phyloP scores from a whole-genome alignment of 306 rosid genomes.

The Carpinus viminea region DNA sequence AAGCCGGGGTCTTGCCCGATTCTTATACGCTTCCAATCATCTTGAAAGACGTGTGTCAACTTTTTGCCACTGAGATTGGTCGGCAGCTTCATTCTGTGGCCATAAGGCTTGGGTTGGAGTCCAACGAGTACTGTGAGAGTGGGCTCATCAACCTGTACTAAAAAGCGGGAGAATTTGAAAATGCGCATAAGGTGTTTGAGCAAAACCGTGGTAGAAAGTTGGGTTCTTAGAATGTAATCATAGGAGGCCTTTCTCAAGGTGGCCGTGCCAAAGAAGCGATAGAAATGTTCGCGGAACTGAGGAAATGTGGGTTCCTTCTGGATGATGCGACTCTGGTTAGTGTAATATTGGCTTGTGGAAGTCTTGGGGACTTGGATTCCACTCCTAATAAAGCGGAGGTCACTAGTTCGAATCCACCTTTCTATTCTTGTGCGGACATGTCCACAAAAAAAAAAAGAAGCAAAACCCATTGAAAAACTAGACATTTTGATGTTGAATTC shows the following conservation, averaged over 20 bases:
- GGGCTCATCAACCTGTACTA: conserved; percentile 56
- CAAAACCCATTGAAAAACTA: conserved; percentile 24
- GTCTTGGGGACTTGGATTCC: conserved; percentile 49
- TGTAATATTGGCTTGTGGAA: conserved; percentile 65
- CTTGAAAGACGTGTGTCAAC: conserved; percentile 51
- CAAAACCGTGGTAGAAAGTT: conserved; percentile 62
- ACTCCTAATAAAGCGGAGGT: no score
- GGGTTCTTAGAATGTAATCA: conserved; percentile 79
- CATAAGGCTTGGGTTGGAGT: conserved; percentile 55
- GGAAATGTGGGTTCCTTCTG: conserved; percentile 51
- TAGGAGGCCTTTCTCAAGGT: conserved; percentile 59
- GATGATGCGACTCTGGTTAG: conserved; percentile 70
- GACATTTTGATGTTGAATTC: conserved; percentile 60
- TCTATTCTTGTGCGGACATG: no score
- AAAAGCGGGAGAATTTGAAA: conserved; percentile 57
- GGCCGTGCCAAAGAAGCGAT: conserved; percentile 62
- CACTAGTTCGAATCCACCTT: no score
- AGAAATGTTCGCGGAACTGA: conserved; percentile 40
- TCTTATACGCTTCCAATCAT: conserved; percentile 66
- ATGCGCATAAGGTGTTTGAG: conserved; percentile 62
- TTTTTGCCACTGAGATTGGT: conserved; percentile 42
- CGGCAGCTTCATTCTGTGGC: conserved; percentile 57
- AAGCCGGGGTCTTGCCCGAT: conserved; percentile 58
- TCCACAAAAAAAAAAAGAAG: no score
- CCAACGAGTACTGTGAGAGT: conserved; percentile 63